Conservation (phyloP, 2,329 filamentous ascomycete species). For the Claviceps sp. region DNA sequence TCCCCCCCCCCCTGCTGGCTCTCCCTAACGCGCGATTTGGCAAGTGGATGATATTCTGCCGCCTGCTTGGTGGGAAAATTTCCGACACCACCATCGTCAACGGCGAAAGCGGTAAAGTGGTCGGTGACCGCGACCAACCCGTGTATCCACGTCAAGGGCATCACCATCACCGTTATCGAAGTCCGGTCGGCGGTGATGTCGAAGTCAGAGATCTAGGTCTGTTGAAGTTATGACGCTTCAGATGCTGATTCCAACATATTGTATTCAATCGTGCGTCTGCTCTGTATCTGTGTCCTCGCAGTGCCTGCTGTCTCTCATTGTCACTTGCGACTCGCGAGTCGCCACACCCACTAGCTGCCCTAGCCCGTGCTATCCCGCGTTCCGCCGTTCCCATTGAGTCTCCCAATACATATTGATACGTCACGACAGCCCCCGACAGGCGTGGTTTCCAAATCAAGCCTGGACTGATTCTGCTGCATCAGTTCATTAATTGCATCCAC, state of each 20-base stretch:
- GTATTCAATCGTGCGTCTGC: background rate
- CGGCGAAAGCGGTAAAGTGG: too few species aligned
- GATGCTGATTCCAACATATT: too few species aligned
- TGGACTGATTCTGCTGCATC: background rate
- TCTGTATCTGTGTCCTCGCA: background rate
- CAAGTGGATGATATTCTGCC: background rate
- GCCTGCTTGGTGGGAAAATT: background rate
- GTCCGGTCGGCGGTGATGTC: too few species aligned
- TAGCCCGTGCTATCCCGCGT: conserved; percentile 3
- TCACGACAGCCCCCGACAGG: conserved; percentile 4
- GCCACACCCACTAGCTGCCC: background rate
- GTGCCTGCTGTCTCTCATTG: background rate
- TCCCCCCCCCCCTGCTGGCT: background rate
- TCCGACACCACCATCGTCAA: too few species aligned
- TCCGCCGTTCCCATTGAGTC: background rate
- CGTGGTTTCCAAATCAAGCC: background rate
- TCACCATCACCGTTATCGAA: too few species aligned
- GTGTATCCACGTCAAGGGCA: too few species aligned
- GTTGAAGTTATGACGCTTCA: too few species aligned
- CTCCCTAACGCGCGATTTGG: background rate
- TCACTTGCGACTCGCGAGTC: background rate
- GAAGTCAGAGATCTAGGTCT: too few species aligned
- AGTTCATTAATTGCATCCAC: background rate
- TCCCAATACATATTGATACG: conserved; percentile 1
- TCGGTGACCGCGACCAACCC: too few species aligned